Base-by-base conservation (phyloP, 331 rosid genomes). In the Rhamnella rubrinervis region DNA sequence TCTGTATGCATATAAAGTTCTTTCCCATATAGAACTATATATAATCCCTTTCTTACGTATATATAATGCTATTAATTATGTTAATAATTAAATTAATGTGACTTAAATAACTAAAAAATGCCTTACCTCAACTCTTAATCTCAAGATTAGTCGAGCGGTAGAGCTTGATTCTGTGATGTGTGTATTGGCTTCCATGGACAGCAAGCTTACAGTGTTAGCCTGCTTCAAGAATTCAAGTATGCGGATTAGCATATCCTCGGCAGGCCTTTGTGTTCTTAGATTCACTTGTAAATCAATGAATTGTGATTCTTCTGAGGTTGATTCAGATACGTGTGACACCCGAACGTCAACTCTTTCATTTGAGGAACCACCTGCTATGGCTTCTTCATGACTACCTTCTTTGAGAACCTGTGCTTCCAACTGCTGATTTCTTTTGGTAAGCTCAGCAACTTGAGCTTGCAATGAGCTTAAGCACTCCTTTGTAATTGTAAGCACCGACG, bases 81-180 rank as follows among this genome's bases (percentile, higher is more conserved):
- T 31, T 4, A 31, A 31, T 4, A 31, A 31, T 31, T 31, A 31
- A 31, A 31, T 31, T 31, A 31, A 31, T 31, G 5, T 31, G 35
- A 3, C 35, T 3, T 10, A 1, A 17, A 28, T n/a, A 39, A 69
- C 6, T 59, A 1, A 60, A 31, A 31, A 49, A n/a, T 15, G 8
- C 62, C 84, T 60, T 89, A 92, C 98, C 97, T 90, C 79, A 74
- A 93, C 77, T 73, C 75, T 81, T 51, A 93, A 73, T 72, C 95
- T 90, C 73, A 90, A 76, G 66, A 66, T 74, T 18, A 87, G 68
- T 72, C 78, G 89, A 66, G 68, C 67, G 52, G 72, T 26, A 10
- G 55, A 64, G 75, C 61, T 62, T 70, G 83, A 77, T 79, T 81
- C 72, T 52, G 71, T 56, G 51, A 38, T 26, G 63, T 55, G 73